Percentiles rank a stretch among this genome's conserved stretches.
Conservation (phyloP, 805 yeast species). For the Candida vaughaniae region DNA sequence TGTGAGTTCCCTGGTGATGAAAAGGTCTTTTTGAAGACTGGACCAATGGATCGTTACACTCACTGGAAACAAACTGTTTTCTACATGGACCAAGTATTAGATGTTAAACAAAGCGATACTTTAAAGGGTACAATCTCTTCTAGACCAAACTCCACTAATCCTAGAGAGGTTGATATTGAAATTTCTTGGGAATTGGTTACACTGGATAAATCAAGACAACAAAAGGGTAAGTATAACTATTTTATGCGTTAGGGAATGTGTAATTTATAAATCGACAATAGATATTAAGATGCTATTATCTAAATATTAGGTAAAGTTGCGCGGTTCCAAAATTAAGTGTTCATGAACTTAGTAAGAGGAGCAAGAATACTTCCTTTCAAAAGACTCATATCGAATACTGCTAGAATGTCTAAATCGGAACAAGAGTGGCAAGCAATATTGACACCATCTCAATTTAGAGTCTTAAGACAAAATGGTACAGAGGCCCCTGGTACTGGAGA, state of each 20-base stretch:
- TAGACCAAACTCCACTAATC: conserved; percentile 74
- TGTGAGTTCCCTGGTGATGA: conserved; percentile 77
- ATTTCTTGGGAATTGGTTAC: conserved; percentile 56
- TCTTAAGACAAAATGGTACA: conserved; percentile 72
- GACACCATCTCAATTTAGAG: conserved; percentile 72
- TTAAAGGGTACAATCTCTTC: conserved; percentile 71
- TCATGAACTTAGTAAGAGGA: too few relatives aligned
- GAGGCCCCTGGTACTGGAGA: conserved; percentile 68
- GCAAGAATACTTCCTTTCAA: too few relatives aligned
- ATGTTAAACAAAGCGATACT: conserved; percentile 70
- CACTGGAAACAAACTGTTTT: conserved; percentile 99
- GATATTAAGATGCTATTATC: too few relatives aligned
- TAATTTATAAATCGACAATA: too few relatives aligned
- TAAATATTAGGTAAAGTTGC: too few relatives aligned
- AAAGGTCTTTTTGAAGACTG: conserved; percentile 80
- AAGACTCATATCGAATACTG: too few relatives aligned
- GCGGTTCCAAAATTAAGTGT: too few relatives aligned
- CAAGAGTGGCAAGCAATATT: conserved; percentile 80
- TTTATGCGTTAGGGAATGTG: conserved; percentile 56
- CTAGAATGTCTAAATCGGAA: conserved; percentile 31
- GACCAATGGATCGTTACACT: conserved; percentile 90
- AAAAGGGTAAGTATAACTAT: conserved; percentile 60
- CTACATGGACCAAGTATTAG: conserved; percentile 79
- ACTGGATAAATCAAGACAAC: conserved; percentile 48
- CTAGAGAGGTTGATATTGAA: conserved; percentile 86